Evolutionary conservation across 148 eudicot species (phyloP).

Genomic region (Chenopodium suecicum): DNA sequence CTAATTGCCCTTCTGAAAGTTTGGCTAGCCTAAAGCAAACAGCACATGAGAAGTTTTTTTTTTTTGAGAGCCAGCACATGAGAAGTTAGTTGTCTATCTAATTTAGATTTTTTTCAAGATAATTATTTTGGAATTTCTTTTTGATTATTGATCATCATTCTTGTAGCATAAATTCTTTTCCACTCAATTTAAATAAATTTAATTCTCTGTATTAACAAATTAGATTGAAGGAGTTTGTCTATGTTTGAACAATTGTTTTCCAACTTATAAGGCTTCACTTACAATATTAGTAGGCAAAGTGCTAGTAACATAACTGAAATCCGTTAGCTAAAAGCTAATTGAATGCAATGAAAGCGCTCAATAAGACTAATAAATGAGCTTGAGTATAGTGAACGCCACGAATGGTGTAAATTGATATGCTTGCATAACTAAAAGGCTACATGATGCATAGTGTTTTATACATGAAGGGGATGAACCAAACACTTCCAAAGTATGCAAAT

Average conservation of each 20-base stretch:
- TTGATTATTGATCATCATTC: not conserved
- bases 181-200: not conserved
- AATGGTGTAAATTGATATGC: not conserved
- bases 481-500: not conserved
- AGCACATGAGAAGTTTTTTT: too few species aligned
- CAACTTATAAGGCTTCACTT: not conserved
- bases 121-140: too few species aligned
- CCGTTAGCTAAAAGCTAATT: not conserved
- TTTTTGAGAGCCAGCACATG: too few species aligned
- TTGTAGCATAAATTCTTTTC: not conserved
- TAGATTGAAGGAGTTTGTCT: not conserved
- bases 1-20: conserved; percentile 90
- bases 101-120: too few species aligned
- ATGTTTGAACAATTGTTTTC: too few species aligned
- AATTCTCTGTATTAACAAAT: too few species aligned
- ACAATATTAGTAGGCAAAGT: not conserved
- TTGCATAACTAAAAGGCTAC: not conserved
- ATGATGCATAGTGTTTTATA: not conserved
- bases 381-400: too few species aligned
- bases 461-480: not conserved
- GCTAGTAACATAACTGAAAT: not conserved
- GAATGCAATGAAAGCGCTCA: not conserved
- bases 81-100: not conserved
- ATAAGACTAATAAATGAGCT: not conserved
- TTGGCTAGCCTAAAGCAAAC: conserved; percentile 70